Evolutionary conservation across 495 filamentous ascomycete species (phyloP).

Genomic region (Neurospora discreta): DNA sequence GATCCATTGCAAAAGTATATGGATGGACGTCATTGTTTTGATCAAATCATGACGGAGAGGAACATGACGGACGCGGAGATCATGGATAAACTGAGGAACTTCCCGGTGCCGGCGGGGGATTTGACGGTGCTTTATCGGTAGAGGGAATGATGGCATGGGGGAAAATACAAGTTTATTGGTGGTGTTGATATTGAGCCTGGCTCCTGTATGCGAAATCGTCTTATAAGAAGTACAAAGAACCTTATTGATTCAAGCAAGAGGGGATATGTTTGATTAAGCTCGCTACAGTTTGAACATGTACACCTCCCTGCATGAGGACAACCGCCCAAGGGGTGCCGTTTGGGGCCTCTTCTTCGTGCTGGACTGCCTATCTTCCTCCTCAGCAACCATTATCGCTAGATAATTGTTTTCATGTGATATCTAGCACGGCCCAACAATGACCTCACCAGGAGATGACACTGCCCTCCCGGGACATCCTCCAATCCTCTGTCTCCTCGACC

Average conservation of each 20-base stretch:
- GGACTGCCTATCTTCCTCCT: background rate
- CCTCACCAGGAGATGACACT: background rate
- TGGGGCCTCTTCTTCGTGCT: background rate
- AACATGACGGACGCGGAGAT: slow-evolving; percentile 48
- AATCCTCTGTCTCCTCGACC: background rate
- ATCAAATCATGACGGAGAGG: slow-evolving; percentile 81
- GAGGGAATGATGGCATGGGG: background rate
- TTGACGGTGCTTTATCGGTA: slow-evolving; percentile 39
- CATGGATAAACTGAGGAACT: slow-evolving; percentile 35
- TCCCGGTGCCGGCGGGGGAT: slow-evolving; percentile 33
- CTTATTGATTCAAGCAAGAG: background rate
- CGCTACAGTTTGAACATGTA: background rate
- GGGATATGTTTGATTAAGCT: background rate
- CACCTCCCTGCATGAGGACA: background rate
- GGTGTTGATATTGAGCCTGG: background rate
- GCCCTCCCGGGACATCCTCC: background rate
- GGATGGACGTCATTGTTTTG: slow-evolving; percentile 75
- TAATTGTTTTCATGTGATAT: background rate
- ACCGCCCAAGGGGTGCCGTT: background rate
- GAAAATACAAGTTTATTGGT: no score
- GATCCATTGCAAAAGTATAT: slow-evolving; percentile 52
- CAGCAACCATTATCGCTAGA: background rate
- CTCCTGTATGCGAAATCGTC: background rate
- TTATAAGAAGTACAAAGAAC: background rate
- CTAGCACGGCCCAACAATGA: background rate